Conservation (phyloP, 331 rosid species). For the Malus hybrid region DNA sequence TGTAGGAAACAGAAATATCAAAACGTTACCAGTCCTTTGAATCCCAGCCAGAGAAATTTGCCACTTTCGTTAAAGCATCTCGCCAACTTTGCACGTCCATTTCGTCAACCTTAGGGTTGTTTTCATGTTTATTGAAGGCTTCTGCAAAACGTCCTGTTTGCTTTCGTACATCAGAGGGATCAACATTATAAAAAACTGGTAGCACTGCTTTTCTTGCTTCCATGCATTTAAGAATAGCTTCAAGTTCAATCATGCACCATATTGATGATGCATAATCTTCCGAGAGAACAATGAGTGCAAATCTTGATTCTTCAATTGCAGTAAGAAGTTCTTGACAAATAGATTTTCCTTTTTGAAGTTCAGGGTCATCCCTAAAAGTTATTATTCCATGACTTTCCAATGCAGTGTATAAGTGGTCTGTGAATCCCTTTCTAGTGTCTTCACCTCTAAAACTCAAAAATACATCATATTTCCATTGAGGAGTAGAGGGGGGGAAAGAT, state of each 20-base stretch:
- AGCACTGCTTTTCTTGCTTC: not conserved
- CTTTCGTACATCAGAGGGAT: not conserved
- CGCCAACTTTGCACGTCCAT: slow-evolving; percentile 4
- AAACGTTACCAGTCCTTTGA: not conserved
- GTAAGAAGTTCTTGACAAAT: not conserved
- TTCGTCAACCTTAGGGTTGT: too few relatives aligned
- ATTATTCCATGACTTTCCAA: not conserved
- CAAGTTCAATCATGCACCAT: slow-evolving; percentile 17
- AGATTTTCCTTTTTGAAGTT: not conserved
- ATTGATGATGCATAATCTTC: not conserved
- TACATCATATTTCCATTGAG: slow-evolving; percentile 2
- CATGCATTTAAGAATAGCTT: slow-evolving; percentile 1
- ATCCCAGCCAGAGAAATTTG: not conserved
- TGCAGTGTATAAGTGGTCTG: not conserved
- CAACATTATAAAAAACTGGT: not conserved
- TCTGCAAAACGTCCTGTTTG: not conserved
- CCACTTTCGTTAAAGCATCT: slow-evolving; percentile 3
- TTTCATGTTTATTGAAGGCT: not conserved
- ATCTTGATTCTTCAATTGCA: not conserved
- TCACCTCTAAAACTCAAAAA: slow-evolving; percentile 17
- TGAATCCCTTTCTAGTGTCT: not conserved
- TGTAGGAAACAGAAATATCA: too few relatives aligned
- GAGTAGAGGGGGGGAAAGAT: not conserved
- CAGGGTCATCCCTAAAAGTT: not conserved
- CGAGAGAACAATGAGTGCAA: not conserved